Evolutionary conservation across 352 stramenopile genomes (phyloP).

Genomic region (Hyaloperonospora brassicae): DNA sequence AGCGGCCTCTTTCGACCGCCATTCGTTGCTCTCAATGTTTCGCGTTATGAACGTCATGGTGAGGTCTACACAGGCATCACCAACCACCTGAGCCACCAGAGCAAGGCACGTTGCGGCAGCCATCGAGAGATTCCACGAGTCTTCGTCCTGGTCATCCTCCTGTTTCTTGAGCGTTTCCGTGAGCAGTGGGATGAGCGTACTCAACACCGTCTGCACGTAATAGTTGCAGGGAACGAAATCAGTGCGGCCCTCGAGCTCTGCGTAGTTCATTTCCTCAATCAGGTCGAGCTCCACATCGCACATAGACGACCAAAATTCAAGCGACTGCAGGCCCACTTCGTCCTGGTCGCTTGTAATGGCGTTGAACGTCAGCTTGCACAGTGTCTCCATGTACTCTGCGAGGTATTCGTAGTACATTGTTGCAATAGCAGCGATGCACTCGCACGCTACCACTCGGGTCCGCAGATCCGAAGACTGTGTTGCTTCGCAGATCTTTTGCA

Average conservation of each 20-base stretch:
- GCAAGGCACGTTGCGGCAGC: constrained; percentile 89
- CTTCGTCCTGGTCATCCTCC: constrained; percentile 91
- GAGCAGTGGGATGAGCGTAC: constrained; percentile 88
- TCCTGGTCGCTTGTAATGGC: constrained; percentile 90
- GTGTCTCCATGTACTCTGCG: constrained; percentile 90
- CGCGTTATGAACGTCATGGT: constrained; percentile 92
- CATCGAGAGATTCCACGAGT: constrained; percentile 93
- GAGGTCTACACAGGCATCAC: constrained; percentile 85
- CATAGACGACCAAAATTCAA: constrained; percentile 98
- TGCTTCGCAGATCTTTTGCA: constrained; percentile 93
- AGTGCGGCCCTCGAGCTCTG: constrained; percentile 41
- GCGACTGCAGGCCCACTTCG: constrained; percentile 90
- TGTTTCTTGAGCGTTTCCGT: constrained; percentile 92
- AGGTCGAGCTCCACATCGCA: constrained; percentile 94
- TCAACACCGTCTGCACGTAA: constrained; percentile 86
- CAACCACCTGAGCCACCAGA: constrained; percentile 89
- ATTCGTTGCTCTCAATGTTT: constrained; percentile 93
- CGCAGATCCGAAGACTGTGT: constrained; percentile 86
- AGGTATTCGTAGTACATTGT: constrained; percentile 96
- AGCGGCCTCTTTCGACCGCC: constrained; percentile 91
- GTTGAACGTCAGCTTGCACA: constrained; percentile 93
- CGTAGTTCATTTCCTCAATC: constrained; percentile 88
- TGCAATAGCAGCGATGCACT: constrained; percentile 92
- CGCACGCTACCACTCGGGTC: constrained; percentile 89
- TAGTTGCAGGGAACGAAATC: constrained; percentile 69